Conservation (phyloP, 2,329 filamentous ascomycete species). For the Diaporthe capsici region DNA sequence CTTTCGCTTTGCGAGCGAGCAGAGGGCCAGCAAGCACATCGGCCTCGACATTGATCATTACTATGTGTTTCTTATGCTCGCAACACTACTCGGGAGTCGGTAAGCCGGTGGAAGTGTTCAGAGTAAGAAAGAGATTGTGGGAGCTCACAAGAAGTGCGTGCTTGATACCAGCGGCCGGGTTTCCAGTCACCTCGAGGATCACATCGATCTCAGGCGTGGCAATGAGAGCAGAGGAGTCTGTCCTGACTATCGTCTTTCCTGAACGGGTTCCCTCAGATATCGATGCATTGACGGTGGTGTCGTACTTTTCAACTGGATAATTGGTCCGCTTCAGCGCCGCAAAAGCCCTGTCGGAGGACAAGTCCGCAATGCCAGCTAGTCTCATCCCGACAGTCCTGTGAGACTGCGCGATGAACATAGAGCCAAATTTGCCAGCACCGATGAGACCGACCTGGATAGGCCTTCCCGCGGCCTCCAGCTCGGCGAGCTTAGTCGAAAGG, state of each 20-base stretch:
- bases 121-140: neutral
- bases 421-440: constrained; percentile 62
- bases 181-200: constrained; percentile 60
- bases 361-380: constrained; percentile 59
- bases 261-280: neutral
- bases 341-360: constrained; percentile 56
- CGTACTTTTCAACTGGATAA: neutral
- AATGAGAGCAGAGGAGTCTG: constrained; percentile 58
- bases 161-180: constrained; percentile 58
- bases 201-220: constrained; percentile 59
- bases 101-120: neutral
- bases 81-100: constrained; percentile 50
- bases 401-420: constrained; percentile 61
- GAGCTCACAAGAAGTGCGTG: constrained; percentile 53
- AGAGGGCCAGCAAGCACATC: constrained; percentile 59
- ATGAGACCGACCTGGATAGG: constrained; percentile 58
- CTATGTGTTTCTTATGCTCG: constrained; percentile 63
- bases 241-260: constrained; percentile 52
- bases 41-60: constrained; percentile 63
- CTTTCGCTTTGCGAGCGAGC: constrained; percentile 56
- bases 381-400: constrained; percentile 58
- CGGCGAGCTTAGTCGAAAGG: neutral
- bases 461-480: neutral
- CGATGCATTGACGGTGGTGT: constrained; percentile 14
- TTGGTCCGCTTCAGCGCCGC: constrained; percentile 50